phyloP scores from a whole-genome alignment of 2,329 filamentous ascomycete species.

The Talaromyces verruculosus region DNA sequence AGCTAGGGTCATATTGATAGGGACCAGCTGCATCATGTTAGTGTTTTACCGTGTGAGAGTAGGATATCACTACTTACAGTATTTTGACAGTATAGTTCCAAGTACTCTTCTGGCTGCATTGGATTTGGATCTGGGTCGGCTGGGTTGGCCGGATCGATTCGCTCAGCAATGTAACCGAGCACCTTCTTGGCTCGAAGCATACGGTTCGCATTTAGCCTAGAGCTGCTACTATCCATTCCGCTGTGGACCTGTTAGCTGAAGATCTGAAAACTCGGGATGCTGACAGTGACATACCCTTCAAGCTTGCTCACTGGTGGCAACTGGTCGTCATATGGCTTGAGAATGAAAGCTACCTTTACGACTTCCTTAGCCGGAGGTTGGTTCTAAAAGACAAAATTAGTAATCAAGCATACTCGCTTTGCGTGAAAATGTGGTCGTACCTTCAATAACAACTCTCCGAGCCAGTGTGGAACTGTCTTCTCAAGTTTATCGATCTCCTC shows the following conservation, averaged over 20 bases:
- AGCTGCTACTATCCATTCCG: conserved; percentile 59
- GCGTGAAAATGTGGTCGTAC: conserved; percentile 40
- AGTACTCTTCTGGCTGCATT: conserved; percentile 82
- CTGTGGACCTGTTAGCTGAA: conserved; percentile 17
- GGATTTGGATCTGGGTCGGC: conserved; percentile 59
- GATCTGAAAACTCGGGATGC: conserved; percentile 7
- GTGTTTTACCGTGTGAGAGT: conserved; percentile 22
- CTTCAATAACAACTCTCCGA: conserved; percentile 79
- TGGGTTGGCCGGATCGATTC: conserved; percentile 71
- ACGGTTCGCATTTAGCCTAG: conserved; percentile 89
- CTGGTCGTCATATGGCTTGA: conserved; percentile 75
- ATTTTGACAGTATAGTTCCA: conserved; percentile 92
- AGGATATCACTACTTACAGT: conserved; percentile 59
- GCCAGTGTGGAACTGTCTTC: conserved; percentile 83
- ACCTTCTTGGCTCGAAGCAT: conserved; percentile 98
- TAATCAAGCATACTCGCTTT: not conserved
- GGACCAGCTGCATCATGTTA: conserved; percentile 47
- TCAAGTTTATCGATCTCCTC: conserved; percentile 80
- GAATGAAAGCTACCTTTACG: conserved; percentile 90
- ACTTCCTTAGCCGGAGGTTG: conserved; percentile 83
- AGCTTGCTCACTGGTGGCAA: conserved; percentile 71
- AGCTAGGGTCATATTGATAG: conserved; percentile 85
- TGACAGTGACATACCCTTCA: conserved; percentile 60
- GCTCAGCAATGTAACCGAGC: conserved; percentile 83
- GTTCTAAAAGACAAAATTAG: conserved; percentile 55